Percentiles rank a stretch among this genome's conserved stretches.
Conservation (phyloP, 1,284 basidiomycete species). For the Ceratobasidium sp. region DNA sequence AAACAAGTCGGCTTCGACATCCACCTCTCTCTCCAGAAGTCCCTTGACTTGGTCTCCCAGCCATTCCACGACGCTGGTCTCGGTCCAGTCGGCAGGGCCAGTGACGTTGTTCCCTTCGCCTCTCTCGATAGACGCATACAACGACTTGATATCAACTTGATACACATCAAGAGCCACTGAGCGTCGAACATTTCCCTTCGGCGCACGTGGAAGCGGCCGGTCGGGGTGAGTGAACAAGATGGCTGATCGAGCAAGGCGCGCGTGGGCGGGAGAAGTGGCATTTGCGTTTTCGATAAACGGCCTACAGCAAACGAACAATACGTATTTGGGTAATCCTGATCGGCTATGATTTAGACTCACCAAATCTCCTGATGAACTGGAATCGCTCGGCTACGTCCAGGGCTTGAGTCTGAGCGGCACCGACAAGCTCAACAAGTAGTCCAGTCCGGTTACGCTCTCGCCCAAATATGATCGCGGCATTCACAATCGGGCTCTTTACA, state of each 20-base stretch:
- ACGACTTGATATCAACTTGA: slow-evolving; percentile 37
- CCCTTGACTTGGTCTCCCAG: not conserved
- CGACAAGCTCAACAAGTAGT: slow-evolving; percentile 53
- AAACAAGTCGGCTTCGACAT: slow-evolving; percentile 7
- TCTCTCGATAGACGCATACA: slow-evolving; percentile 37
- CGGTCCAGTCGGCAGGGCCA: not conserved
- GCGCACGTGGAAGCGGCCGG: slow-evolving; percentile 24
- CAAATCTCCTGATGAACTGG: slow-evolving; percentile 51
- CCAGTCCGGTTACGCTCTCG: slow-evolving; percentile 55
- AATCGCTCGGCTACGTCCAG: slow-evolving; percentile 47
- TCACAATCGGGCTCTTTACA: slow-evolving; percentile 51
- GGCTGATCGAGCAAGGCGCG: slow-evolving; percentile 53
- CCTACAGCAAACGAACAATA: too few species aligned
- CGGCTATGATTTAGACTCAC: too few species aligned
- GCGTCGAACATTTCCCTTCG: slow-evolving; percentile 37
- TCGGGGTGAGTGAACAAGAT: not conserved
- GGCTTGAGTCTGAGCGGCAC: slow-evolving; percentile 49
- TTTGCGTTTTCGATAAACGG: too few species aligned
- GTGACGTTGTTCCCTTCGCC: not conserved
- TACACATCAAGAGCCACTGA: slow-evolving; percentile 38
- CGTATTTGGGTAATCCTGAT: too few species aligned
- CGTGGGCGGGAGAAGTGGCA: slow-evolving; percentile 54
- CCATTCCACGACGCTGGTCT: not conserved
- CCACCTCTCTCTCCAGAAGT: slow-evolving; percentile 2
- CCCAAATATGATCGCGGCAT: slow-evolving; percentile 53